Conservation (phyloP, 805 yeast species). For the Scheffersomyces lignosus region DNA sequence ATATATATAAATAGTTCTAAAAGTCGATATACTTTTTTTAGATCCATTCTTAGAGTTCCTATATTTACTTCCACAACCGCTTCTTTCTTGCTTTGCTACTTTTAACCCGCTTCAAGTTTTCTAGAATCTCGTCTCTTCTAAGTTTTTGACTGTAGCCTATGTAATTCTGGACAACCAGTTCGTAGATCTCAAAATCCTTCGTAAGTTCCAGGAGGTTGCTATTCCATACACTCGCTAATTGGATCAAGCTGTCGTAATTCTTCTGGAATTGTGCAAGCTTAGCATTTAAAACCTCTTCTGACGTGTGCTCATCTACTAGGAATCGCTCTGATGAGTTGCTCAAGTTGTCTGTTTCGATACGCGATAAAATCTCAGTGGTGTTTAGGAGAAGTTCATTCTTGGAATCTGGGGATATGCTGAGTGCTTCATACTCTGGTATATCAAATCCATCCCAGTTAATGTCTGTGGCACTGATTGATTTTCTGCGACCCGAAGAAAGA, state of each 20-base stretch:
- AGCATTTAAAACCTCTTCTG: conserved; percentile 12
- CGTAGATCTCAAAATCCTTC: conserved; percentile 74
- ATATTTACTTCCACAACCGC: too few relatives aligned
- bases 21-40: too few relatives aligned
- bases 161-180: conserved; percentile 83
- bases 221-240: conserved; percentile 49
- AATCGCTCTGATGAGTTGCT: conserved; percentile 28
- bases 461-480: conserved; percentile 10
- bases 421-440: conserved; percentile 34
- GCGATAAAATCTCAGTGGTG: conserved; percentile 26
- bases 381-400: conserved; percentile 23
- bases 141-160: conserved; percentile 88
- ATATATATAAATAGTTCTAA: too few relatives aligned
- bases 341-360: conserved; percentile 35
- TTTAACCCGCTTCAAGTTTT: conserved; percentile 30
- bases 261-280: conserved; percentile 36
- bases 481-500: conserved; percentile 2
- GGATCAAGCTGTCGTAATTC: conserved; percentile 25
- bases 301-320: conserved; percentile 19
- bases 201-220: conserved; percentile 47
- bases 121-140: conserved; percentile 50
- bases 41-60: too few relatives aligned
- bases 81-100: conserved; percentile 16
- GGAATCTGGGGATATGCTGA: conserved; percentile 29
- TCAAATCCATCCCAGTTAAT: conserved; percentile 36